Base-by-base conservation (phyloP, 768 basidiomycete genomes). In the Tylopilus sp. region DNA sequence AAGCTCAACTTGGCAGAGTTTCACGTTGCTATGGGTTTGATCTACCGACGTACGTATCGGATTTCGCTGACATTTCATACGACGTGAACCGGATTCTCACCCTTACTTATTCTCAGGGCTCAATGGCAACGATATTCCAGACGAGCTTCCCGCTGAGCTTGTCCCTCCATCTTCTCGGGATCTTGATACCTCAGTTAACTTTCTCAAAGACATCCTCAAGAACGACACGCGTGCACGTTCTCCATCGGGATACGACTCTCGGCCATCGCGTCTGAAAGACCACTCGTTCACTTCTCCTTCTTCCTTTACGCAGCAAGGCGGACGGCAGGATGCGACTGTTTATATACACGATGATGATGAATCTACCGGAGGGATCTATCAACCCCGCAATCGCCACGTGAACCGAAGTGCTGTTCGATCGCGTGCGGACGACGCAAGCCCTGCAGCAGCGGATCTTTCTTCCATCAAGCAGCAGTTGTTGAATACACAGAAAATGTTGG, bases 1-100 rank as follows among this genome's bases (percentile, higher is more conserved):
- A 97, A 94, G 69, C 81, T 98, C 43, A 98, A 97, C 59, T 75
- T 95, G 23, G 88, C 91, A 13, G 97, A 98, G 67, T 99, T 99
- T 67, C 93, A 98, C 66, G 90, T 98, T 52, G 97, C 97, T 0
- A 99, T 99, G 95, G 93, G 91, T 47, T 75, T 98, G 48, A 98
- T 99, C 63, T 98, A 94, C 71, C 85, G 97, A 64, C 80, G 95
- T 98, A 73, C 60, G 90, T 81, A 55, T n/a, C n/a, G n/a, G n/a
- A n/a, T n/a, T n/a, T n/a, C n/a, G n/a, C 44, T 41, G 2, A 20
- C 31, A 35, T 50, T 20, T 30, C 18, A 21, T 44, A n/a, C 21
- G 4, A 35, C 11, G 6, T 9, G 40, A 51, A 13, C 4, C 15
- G 12, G 8, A 6, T 43, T 20, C 38, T 53, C 6, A 28, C n/a